A percentile compares a stretch with the other conserved stretches of the same genome.
These are phyloP conservation scores for Primulina eburnea DNA, from an alignment of 257 asterid species.

Conservation along the genomic window DNA sequence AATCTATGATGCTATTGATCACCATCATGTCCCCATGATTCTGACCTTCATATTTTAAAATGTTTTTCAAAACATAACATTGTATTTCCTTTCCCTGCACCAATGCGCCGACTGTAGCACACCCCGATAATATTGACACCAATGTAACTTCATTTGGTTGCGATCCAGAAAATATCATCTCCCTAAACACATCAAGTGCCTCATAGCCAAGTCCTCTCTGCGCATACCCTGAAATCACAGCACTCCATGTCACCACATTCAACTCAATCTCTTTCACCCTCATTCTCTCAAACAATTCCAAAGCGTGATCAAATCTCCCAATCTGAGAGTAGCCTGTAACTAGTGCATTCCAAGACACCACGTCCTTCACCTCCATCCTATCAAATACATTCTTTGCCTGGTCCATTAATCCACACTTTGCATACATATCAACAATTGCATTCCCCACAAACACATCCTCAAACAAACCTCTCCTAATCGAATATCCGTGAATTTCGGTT, in stretches of 20 bases:
- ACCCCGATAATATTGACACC: slow-evolving; percentile 74
- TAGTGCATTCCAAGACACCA: slow-evolving; percentile 85
- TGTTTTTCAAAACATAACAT: slow-evolving; percentile 45
- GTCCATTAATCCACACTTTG: slow-evolving; percentile 66
- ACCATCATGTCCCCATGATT: slow-evolving; percentile 77
- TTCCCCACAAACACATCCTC: slow-evolving; percentile 75
- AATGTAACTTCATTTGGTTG: slow-evolving; percentile 76
- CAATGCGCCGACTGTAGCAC: slow-evolving; percentile 70
- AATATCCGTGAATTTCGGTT: slow-evolving; percentile 63
- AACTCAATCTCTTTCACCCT: slow-evolving; percentile 46
- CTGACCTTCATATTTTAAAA: slow-evolving; percentile 42
- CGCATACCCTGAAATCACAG: slow-evolving; percentile 84
- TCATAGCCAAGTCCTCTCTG: slow-evolving; percentile 83
- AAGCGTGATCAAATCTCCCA: slow-evolving; percentile 63
- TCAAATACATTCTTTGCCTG: slow-evolving; percentile 66
- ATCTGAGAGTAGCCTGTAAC: slow-evolving; percentile 82
- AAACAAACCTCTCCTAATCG: slow-evolving; percentile 49
- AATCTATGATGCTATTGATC: slow-evolving; percentile 70
- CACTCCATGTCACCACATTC: slow-evolving; percentile 91
- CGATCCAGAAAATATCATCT: slow-evolving; percentile 56
- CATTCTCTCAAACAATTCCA: slow-evolving; percentile 66
- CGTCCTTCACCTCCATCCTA: slow-evolving; percentile 71
- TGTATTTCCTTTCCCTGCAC: slow-evolving; percentile 71
- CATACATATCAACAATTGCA: slow-evolving; percentile 80
- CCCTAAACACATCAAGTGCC: slow-evolving; percentile 64